phyloP scores from a whole-genome alignment of 805 yeast species.

The Candida fluviatilis region DNA sequence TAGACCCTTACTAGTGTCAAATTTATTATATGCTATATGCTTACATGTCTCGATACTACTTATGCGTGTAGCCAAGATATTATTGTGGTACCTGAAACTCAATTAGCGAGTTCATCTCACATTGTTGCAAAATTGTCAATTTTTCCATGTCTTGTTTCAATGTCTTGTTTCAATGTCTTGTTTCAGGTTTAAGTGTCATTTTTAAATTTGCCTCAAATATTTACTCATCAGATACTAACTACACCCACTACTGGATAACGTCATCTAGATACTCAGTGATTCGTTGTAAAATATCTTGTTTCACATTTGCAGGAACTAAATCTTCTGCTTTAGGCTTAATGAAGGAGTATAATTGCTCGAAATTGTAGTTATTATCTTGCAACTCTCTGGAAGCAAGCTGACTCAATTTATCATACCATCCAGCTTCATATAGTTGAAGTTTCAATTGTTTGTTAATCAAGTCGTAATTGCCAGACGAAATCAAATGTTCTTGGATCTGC shows the following conservation, averaged over 20 bases:
- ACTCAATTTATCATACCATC: constrained; percentile 80
- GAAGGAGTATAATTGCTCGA: constrained; percentile 46
- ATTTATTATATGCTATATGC: too few relatives aligned
- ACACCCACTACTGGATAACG: constrained; percentile 17
- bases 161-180: too few relatives aligned
- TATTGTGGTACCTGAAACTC: too few relatives aligned
- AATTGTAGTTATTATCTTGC: constrained; percentile 34
- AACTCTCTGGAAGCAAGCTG: constrained; percentile 50
- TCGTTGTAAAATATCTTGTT: constrained; percentile 52
- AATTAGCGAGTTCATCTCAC: too few relatives aligned
- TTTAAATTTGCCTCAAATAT: too few relatives aligned
- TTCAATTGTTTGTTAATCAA: constrained; percentile 61
- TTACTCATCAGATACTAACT: background rate
- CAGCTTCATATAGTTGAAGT: constrained; percentile 64
- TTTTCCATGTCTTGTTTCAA: too few relatives aligned
- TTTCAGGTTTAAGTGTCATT: too few relatives aligned
- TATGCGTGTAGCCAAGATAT: too few relatives aligned
- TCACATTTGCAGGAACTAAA: constrained; percentile 66
- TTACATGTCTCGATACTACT: too few relatives aligned
- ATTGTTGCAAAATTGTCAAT: too few relatives aligned
- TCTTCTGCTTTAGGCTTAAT: constrained; percentile 66
- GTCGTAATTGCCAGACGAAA: constrained; percentile 78
- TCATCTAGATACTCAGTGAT: constrained; percentile 57
- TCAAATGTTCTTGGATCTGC: constrained; percentile 65
- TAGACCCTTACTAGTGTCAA: too few relatives aligned